Evolutionary conservation across 371 early-diverging fungal species (phyloP), one percentile per base, ranked within the genome.

Genomic region (Syncephalastrum monosporum): DNA sequence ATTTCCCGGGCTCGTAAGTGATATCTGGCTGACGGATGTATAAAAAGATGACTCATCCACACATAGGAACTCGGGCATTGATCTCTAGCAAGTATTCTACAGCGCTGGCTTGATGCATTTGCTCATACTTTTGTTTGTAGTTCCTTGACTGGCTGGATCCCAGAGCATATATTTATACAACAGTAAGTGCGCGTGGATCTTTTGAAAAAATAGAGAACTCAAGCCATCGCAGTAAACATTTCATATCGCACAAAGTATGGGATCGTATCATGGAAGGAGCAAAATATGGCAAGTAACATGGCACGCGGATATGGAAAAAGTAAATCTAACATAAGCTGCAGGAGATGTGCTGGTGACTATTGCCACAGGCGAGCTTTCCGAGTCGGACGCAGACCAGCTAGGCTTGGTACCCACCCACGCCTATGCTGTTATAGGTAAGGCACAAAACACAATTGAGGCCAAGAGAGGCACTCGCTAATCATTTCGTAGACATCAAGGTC

Each of bases 111-210:
- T 0, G 38, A 33, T 33, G 8, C 10, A 2, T 13, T n/a, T 8
- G 5, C 29, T 41, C 10, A 42, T 7, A 27, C 4, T 27, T 27
- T 7, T 27, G 27, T 27, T 67, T 10, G 16, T 61, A 76, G 82
- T 61, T 87, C 91, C 10, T 71, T 95, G 61, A 94, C 96, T 5
- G 94, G 92, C 4, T 95, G 96, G 96, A 89, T 94, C 27, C 96
- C 96, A 2, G 96, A 95, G 57, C 89, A 93, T 53, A 77, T 94
- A 7, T 93, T 93, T 69, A 83, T 93, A 46, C 82, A 87, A 41
- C 91, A 91, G 82, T 75, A 78, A 69, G 66, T 56, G 15, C 42
- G 46, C 50, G n/a, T n/a, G 12, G 10, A 47, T 53, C 21, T 21
- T 25, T 17, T 10, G 8, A 13, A 27, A 42, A 17, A n/a, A 41